Percentiles rank a stretch among this genome's conserved stretches.
Evolutionary conservation across 1,284 basidiomycete genomes (phyloP).

Genomic region (Moniliella sp.): DNA sequence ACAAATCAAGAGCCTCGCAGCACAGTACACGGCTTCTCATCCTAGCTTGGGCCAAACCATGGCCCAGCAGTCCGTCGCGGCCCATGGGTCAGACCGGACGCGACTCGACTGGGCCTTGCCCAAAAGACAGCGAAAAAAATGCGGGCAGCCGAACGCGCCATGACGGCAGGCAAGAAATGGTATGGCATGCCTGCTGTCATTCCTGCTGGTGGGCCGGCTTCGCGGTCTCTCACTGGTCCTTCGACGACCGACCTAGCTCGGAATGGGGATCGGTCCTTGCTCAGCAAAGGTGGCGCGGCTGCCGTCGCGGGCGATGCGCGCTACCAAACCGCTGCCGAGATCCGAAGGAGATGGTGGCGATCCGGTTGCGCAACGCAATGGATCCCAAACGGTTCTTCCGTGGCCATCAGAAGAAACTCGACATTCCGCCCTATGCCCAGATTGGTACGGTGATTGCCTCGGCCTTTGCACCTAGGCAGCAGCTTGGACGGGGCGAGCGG

Average conservation of each 20-base stretch:
- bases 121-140: no score
- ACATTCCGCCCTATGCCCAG: slow-evolving; percentile 49
- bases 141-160: not conserved
- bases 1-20: no score
- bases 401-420: slow-evolving; percentile 42
- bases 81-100: no score
- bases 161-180: not conserved
- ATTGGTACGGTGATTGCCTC: not conserved
- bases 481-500: slow-evolving; percentile 38
- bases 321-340: slow-evolving; percentile 36
- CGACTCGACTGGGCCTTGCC: no score
- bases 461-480: not conserved
- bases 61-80: no score
- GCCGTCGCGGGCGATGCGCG: slow-evolving; percentile 9
- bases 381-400: slow-evolving; percentile 91
- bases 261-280: no score
- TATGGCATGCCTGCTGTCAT: not conserved
- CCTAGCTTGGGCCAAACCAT: no score
- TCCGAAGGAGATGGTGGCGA: slow-evolving; percentile 75
- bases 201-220: no score
- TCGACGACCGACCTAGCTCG: no score
- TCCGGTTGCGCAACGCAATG: slow-evolving; percentile 69
- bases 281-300: not conserved
- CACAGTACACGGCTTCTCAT: no score
- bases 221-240: no score